These are phyloP conservation scores for Harringtonia aguacate DNA, from an alignment of 2,329 filamentous ascomycete genomes.

Conservation along the genomic window DNA sequence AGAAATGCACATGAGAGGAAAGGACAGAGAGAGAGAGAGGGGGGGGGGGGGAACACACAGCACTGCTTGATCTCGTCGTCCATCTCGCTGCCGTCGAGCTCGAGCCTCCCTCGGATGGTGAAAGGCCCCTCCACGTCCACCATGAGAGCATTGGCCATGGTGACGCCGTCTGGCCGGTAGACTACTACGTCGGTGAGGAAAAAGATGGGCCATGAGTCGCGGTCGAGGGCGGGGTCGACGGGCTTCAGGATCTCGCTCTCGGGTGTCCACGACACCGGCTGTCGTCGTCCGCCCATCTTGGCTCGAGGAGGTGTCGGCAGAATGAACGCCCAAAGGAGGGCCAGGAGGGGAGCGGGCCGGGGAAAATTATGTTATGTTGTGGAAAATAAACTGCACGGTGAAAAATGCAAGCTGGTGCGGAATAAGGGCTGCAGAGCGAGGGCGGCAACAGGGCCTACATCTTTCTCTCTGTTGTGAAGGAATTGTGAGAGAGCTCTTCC, in stretches of 20 bases:
- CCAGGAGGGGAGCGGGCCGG: no score
- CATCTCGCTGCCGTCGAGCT: constrained; percentile 35
- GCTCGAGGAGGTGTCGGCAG: no score
- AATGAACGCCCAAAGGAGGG: no score
- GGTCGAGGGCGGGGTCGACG: constrained; percentile 16
- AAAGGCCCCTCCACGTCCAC: constrained; percentile 51
- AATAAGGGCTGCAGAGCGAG: no score
- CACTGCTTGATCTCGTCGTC: constrained; percentile 26
- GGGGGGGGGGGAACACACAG: constrained; percentile 20
- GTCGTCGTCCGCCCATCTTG: no score
- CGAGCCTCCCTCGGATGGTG: constrained; percentile 47
- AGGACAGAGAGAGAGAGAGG: not conserved
- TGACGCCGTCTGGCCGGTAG: constrained; percentile 39
- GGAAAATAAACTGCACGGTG: no score
- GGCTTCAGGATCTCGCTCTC: constrained; percentile 22
- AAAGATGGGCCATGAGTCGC: constrained; percentile 51
- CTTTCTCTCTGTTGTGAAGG: no score
- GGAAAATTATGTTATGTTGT: no score
- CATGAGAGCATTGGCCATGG: constrained; percentile 49
- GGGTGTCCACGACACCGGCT: not conserved
- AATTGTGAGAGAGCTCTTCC: no score
- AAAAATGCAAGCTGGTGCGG: no score
- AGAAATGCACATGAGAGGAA: not conserved
- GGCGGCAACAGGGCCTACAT: no score
- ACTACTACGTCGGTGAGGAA: constrained; percentile 50